Conservation (phyloP, 139 green algal genomes). For the Nannochloris sp. region DNA sequence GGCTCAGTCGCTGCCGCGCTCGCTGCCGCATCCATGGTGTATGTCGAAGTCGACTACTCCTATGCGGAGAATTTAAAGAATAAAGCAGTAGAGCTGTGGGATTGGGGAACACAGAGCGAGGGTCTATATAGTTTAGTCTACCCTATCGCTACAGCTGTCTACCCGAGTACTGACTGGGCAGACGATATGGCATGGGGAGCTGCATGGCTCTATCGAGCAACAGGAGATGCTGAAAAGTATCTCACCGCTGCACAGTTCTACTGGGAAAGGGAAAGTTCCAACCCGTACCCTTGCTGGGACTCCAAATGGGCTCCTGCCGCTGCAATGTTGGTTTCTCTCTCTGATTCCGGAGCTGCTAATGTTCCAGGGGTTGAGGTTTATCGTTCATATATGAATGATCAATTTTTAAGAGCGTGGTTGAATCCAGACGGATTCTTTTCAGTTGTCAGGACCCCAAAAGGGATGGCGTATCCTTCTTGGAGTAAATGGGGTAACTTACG, state of each 20-base stretch:
- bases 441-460: constrained; percentile 6
- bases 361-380: constrained; percentile 15
- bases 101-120: not conserved
- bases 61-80: constrained; percentile 7
- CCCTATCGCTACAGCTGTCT: constrained; percentile 4
- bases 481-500: constrained; percentile 24
- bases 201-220: constrained; percentile 38
- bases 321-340: constrained; percentile 2
- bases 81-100: not conserved
- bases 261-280: not conserved
- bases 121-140: constrained; percentile 3
- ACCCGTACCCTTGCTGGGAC: constrained; percentile 15
- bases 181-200: constrained; percentile 41
- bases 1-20: not conserved
- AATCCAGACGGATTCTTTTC: constrained; percentile 2
- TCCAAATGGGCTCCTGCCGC: constrained; percentile 7
- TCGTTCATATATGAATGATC: constrained; percentile 10
- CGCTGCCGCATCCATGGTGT: not conserved
- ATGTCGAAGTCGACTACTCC: not conserved
- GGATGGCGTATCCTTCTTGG: not conserved
- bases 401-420: constrained; percentile 3
- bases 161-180: constrained; percentile 18
- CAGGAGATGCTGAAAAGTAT: constrained; percentile 17
- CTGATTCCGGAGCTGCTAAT: not conserved
- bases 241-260: constrained; percentile 3